A percentile compares a stretch with the other conserved stretches of the same genome.
Conservation (phyloP, 2,329 filamentous ascomycete species). For the Trichoderma aggressivum region DNA sequence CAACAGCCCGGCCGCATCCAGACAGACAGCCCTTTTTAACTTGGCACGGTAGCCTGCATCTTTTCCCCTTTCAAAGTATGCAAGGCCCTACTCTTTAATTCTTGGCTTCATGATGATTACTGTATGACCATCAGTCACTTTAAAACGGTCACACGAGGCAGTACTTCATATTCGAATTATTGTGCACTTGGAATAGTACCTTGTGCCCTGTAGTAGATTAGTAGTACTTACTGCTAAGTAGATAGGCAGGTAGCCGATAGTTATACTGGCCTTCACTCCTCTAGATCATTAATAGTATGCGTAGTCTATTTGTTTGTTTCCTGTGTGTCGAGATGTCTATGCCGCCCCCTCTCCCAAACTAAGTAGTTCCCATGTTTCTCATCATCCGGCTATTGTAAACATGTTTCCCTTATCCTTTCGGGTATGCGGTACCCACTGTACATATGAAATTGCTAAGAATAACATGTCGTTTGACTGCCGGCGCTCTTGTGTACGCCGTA, state of each 20-base stretch:
- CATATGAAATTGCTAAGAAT: conserved; percentile 27
- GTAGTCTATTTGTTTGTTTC: conserved; percentile 17
- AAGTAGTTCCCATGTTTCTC: conserved; percentile 11
- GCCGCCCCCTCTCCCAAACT: not conserved
- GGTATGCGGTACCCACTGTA: conserved; percentile 16
- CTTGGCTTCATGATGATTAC: not conserved
- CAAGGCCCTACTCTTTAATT: too few relatives aligned
- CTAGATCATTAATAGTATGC: not conserved
- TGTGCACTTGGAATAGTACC: not conserved
- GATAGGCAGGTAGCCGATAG: not conserved
- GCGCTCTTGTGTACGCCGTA: conserved; percentile 24
- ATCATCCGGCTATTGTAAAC: conserved; percentile 15
- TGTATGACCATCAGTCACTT: not conserved
- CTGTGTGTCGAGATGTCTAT: conserved; percentile 19
- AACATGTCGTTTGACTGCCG: conserved; percentile 18
- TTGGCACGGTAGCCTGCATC: not conserved
- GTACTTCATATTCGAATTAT: not conserved
- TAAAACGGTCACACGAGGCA: not conserved
- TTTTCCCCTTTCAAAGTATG: too few relatives aligned
- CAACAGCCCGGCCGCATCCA: not conserved
- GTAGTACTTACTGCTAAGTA: not conserved
- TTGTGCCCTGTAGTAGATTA: not conserved
- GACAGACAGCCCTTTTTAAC: not conserved
- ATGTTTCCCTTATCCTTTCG: conserved; percentile 14
- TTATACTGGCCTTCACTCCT: not conserved